Base-by-base conservation (phyloP, 345 rosid species). In the Pseudoturritis turrita region DNA sequence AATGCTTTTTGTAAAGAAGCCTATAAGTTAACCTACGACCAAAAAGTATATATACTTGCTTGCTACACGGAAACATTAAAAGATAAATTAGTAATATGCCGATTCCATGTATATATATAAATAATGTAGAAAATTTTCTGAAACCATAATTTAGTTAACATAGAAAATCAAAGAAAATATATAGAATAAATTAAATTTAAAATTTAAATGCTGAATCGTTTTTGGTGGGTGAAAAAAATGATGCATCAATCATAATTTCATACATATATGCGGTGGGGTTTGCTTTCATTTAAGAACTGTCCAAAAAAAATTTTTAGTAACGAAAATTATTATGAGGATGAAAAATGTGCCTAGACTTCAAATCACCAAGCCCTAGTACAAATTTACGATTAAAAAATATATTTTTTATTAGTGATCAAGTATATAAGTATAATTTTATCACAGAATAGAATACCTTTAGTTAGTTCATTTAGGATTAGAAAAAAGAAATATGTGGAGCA, bases 1-100 rank as follows among this genome's bases (percentile, higher is more conserved):
- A 40, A 49, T 58, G 62, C 73, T 74, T 75, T 75, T 35, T 25
- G 63, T 75, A 75, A 75, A 75, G 74, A 75, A 68, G 40, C 61
- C 68, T 61, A 57, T 74, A 22, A 23, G n/a, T 36, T 15, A 60
- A 58, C 73, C 74, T 68, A 75, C 41, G 55, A 68, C 64, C 64
- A 50, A 43, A 68, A 75, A 61, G 66, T 25, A 52, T 43, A 60
- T 60, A 64, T 66, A 66, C 73, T 74, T 74, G 78, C 62, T 74
- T 74, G 73, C 62, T 50, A 50, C 78, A 22, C 52, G 73, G 78
- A 66, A 74, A 74, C 78, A 66, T 39, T 40, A 2, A 29, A 36
- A 58, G 4, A 45, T 73, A 58, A 37, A 65, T 17, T 46, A 64
- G 56, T 57, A 37, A 47, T 65, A 57, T 40, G 7, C 63, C 26